Conservation (phyloP, 805 yeast genomes). For the Scheffersomyces lignosus region DNA sequence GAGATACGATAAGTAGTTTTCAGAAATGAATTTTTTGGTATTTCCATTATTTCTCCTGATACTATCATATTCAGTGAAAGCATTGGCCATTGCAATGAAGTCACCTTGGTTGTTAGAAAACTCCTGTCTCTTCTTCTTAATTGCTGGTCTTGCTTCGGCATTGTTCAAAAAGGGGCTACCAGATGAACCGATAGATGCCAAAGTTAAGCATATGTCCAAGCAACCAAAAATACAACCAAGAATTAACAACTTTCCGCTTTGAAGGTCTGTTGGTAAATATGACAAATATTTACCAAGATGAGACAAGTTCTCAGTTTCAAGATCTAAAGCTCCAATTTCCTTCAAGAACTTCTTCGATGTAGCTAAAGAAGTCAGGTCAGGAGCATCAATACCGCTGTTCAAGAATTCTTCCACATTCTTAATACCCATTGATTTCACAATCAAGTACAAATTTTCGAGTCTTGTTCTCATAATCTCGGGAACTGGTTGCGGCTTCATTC, state of each 20-base stretch:
- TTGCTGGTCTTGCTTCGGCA: conserved; percentile 62
- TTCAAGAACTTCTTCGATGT: conserved; percentile 53
- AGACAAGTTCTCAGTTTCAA: conserved; percentile 49
- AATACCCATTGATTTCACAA: conserved; percentile 88
- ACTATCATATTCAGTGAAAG: conserved; percentile 53
- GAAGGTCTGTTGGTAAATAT: conserved; percentile 81
- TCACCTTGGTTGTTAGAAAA: conserved; percentile 68
- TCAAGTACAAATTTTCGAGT: conserved; percentile 76
- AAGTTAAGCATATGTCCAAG: conserved; percentile 69
- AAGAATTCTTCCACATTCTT: conserved; percentile 68
- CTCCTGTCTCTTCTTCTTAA: conserved; percentile 45
- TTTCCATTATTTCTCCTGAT: conserved; percentile 23
- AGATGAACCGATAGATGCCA: conserved; percentile 74
- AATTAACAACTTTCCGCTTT: conserved; percentile 78
- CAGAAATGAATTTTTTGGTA: conserved; percentile 47
- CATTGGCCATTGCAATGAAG: conserved; percentile 62
- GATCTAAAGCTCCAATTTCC: conserved; percentile 71
- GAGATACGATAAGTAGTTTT: conserved; percentile 60
- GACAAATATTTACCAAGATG: conserved; percentile 80
- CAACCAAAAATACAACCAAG: conserved; percentile 83
- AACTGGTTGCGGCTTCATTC: conserved; percentile 70
- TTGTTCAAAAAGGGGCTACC: conserved; percentile 73
- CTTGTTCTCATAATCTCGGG: conserved; percentile 90
- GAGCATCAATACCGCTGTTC: conserved; percentile 79
- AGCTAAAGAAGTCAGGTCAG: conserved; percentile 51